These are phyloP conservation scores for Yamadazyma ubonensis DNA, from an alignment of 805 yeast species.

Conservation along the genomic window DNA sequence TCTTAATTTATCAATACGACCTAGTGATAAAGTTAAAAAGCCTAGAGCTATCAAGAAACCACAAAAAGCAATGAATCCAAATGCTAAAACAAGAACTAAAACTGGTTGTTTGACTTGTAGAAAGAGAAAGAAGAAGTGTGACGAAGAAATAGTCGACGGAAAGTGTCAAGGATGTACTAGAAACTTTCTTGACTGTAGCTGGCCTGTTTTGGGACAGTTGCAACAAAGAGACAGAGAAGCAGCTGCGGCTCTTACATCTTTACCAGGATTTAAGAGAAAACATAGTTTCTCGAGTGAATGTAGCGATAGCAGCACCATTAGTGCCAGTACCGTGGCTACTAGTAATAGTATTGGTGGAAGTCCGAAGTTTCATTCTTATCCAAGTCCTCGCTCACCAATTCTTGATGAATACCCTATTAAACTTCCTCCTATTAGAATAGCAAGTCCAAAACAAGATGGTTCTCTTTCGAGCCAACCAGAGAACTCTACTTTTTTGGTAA, in stretches of 20 bases:
- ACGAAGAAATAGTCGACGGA: conserved; percentile 44
- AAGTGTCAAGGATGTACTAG: conserved; percentile 46
- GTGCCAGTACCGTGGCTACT: conserved; percentile 9
- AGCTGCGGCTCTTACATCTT: background rate
- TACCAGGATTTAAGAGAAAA: conserved; percentile 2
- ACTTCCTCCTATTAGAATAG: conserved; percentile 5
- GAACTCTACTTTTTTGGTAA: conserved; percentile 2
- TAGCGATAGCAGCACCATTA: conserved; percentile 9
- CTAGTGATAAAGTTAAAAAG: conserved; percentile 17
- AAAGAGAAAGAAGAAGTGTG: conserved; percentile 64
- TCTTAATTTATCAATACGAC: conserved; percentile 25
- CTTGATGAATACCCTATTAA: conserved; percentile 13
- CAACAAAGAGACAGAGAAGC: conserved; percentile 3
- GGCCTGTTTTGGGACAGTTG: conserved; percentile 29
- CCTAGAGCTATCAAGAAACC: conserved; percentile 16
- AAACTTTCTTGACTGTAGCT: conserved; percentile 44
- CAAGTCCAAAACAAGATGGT: background rate
- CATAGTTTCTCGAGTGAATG: conserved; percentile 10
- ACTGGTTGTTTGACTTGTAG: conserved; percentile 63
- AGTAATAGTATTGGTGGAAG: conserved; percentile 2
- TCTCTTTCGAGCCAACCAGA: background rate
- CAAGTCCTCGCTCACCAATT: conserved; percentile 18
- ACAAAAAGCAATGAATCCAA: conserved; percentile 14
- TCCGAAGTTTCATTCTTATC: conserved; percentile 7
- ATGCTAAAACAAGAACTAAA: conserved; percentile 36